These are phyloP conservation scores for Termitomyces sp. DNA, from an alignment of 1,284 basidiomycete genomes.

Conservation along the genomic window DNA sequence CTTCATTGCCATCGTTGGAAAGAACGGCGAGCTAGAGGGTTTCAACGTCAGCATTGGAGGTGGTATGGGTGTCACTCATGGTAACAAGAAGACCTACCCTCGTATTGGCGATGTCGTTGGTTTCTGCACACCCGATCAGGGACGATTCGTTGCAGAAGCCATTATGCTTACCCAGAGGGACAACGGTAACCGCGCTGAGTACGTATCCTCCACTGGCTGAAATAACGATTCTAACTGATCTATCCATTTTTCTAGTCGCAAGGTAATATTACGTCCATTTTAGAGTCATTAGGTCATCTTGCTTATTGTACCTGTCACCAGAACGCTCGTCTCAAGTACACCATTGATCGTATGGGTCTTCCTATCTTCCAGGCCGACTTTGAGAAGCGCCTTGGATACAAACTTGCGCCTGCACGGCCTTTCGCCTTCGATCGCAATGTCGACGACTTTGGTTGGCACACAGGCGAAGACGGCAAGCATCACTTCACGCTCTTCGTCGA, in stretches of 20 bases:
- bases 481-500: slow-evolving; percentile 97
- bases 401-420: slow-evolving; percentile 67
- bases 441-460: slow-evolving; percentile 92
- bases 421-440: slow-evolving; percentile 88
- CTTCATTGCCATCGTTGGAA: slow-evolving; percentile 87
- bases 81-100: slow-evolving; percentile 98
- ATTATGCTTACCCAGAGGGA: slow-evolving; percentile 95
- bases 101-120: slow-evolving; percentile 86
- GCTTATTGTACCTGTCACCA: slow-evolving; percentile 19
- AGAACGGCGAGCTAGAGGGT: slow-evolving; percentile 69
- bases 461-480: slow-evolving; percentile 83
- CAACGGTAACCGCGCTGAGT: slow-evolving; percentile 92
- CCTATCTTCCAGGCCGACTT: slow-evolving; percentile 86
- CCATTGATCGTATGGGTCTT: slow-evolving; percentile 91
- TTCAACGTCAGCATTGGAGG: slow-evolving; percentile 93
- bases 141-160: slow-evolving; percentile 83
- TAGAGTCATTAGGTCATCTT: background rate
- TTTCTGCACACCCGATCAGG: slow-evolving; percentile 89
- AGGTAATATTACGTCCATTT: slow-evolving; percentile 27
- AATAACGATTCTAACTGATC: slow-evolving; percentile 8
- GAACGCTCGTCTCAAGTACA: slow-evolving; percentile 96
- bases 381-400: slow-evolving; percentile 84
- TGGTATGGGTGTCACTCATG: slow-evolving; percentile 99
- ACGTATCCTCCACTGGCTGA: slow-evolving; percentile 26
- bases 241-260: slow-evolving; percentile 34